Base-by-base conservation (phyloP, 345 rosid genomes). In the Carallia brachiata region DNA sequence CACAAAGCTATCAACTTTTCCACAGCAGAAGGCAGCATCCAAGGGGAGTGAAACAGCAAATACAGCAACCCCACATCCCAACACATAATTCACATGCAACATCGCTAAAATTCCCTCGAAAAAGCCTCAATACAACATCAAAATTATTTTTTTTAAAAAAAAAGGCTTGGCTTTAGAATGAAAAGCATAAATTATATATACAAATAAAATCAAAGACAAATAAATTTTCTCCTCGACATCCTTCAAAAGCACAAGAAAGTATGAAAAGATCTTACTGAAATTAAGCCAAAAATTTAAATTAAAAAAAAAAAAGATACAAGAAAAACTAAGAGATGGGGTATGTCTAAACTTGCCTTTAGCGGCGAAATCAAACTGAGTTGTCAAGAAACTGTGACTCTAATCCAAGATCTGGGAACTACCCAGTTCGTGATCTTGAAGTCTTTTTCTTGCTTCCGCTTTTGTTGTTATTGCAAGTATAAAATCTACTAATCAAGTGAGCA, bases 1-100 rank as follows among this genome's bases (percentile, higher is more conserved):
- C 76, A 82, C 69, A 84, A 84, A 85, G 92, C 77, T 62, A 67
- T 60, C 60, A 59, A 67, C 77, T 77, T 82, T 75, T 18, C 76
- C n/a, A 37, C 73, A 44, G 39, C 64, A 68, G 67, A 77, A 31
- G 78, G 78, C 78, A 44, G 77, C 65, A 79, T 76, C 81, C 66
- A 73, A 79, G 17, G 75, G 83, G 55, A 73, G 70, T 1, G 30
- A 70, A 69, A 56, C 68, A 69, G 64, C 68, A 74, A 53, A 71
- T 66, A 73, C 58, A 71, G 65, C 64, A 47, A 80, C 50, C 73
- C 83, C 69, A 80, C 70, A 76, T 63, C 70, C 34, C 70, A 54
- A 50, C 73, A 60, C 67, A 57, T 64, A 73, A 65, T 27, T 75
- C 71, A 69, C 53, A 67, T 73, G 18, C 64, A 27, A 63, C 69